phyloP scores from a whole-genome alignment of 768 basidiomycete genomes.

The Mycena kentingensis region DNA sequence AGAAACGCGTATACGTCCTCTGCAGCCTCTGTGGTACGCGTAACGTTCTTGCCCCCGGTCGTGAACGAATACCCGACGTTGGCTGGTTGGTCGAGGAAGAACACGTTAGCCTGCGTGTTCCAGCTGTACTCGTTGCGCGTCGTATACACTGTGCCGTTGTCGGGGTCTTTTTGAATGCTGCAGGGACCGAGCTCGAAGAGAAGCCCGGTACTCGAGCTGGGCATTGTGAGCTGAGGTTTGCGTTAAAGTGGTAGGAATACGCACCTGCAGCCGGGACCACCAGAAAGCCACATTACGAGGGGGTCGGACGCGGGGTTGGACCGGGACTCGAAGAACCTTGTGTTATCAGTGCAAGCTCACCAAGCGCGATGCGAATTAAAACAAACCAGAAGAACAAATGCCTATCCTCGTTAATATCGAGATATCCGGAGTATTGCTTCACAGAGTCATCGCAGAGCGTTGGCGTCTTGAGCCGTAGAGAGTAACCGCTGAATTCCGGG shows the following conservation, averaged over 20 bases:
- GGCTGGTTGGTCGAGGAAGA: constrained; percentile 82
- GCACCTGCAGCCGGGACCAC: constrained; percentile 53
- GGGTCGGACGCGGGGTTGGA: constrained; percentile 74
- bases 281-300: constrained; percentile 89
- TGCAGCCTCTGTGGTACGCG: constrained; percentile 82
- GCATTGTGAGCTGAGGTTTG: constrained; percentile 28
- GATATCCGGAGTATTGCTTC: constrained; percentile 80
- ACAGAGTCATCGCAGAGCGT: constrained; percentile 76
- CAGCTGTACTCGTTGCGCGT: constrained; percentile 80
- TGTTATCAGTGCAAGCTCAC: neutral
- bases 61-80: constrained; percentile 91
- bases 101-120: constrained; percentile 78
- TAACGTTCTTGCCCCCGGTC: constrained; percentile 70
- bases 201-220: constrained; percentile 78
- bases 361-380: neutral
- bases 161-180: constrained; percentile 64
- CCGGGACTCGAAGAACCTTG: constrained; percentile 91
- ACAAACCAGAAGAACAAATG: constrained; percentile 87
- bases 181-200: constrained; percentile 95
- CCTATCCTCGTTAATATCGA: constrained; percentile 77
- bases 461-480: too few relatives aligned
- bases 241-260: too few relatives aligned
- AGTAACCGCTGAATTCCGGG: too few relatives aligned
- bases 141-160: too few relatives aligned
- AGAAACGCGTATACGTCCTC: constrained; percentile 89